These are phyloP conservation scores for Backusella westeae DNA, from an alignment of 192 early-diverging fungal species.

Conservation along the genomic window DNA sequence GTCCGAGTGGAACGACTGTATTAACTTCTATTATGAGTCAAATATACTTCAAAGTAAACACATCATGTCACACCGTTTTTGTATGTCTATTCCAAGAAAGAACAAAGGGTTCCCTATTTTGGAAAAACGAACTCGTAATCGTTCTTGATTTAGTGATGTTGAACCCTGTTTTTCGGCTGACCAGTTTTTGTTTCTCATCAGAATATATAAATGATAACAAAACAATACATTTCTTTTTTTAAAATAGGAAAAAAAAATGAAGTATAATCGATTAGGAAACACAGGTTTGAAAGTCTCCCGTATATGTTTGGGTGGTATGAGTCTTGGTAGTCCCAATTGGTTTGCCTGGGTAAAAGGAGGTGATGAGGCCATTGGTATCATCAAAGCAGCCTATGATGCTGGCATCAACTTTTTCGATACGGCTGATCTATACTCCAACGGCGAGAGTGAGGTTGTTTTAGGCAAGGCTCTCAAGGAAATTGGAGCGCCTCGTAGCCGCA, in stretches of 20 bases:
- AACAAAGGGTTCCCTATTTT: too few species aligned
- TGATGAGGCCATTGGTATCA: conserved; percentile 36
- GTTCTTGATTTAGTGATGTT: too few species aligned
- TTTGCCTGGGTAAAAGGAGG: conserved; percentile 42
- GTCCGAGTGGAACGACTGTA: too few species aligned
- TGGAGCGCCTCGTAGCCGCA: conserved; percentile 57
- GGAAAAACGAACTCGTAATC: too few species aligned
- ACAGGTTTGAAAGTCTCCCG: conserved; percentile 60
- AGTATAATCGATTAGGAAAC: conserved; percentile 68
- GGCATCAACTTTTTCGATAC: conserved; percentile 84
- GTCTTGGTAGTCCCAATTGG: conserved; percentile 39
- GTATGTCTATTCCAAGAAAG: too few species aligned
- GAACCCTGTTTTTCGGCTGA: too few species aligned
- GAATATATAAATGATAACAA: too few species aligned
- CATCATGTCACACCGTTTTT: too few species aligned
- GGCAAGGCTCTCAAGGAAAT: conserved; percentile 38
- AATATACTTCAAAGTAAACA: too few species aligned
- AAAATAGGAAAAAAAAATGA: conserved; percentile 45
- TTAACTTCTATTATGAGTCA: too few species aligned
- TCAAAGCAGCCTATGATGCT: conserved; percentile 58
- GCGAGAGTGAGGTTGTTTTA: conserved; percentile 38
- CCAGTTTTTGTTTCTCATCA: too few species aligned
- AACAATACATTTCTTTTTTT: too few species aligned
- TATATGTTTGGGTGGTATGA: conserved; percentile 51
- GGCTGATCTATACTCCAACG: conserved; percentile 46